Base-by-base conservation (phyloP, 768 basidiomycete species). In the Boletus vermiculosoides region DNA sequence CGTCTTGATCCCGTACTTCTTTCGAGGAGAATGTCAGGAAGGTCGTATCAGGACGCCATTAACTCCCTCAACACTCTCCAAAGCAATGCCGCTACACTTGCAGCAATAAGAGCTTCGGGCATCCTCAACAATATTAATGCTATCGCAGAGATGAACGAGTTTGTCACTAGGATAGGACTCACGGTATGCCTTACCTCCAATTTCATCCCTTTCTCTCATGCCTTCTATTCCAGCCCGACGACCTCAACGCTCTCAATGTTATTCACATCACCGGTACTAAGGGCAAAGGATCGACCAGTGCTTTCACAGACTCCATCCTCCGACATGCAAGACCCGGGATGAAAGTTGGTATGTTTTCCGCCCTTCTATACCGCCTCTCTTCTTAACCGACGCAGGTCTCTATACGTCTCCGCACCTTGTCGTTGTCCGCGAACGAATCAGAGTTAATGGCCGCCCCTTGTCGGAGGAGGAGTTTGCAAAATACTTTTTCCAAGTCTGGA, bases 211-310 rank as follows among this genome's bases (percentile, higher is more conserved):
- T 31, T 50, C 36, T 60, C 51, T 64, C 47, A 60, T 67, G 46
- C 51, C 58, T 41, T 55, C 31, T 16, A 10, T 39, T 42, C 45
- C 64, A 97, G 94, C 82, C 90, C 41, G 78, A 83, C 55, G 87
- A 95, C 60, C 80, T 99, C 42, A 94, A 98, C 69, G 74, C 76
- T 23, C 78, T 99, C 52, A 96, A 98, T 71, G 93, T 96, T 55
- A 83, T 98, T 46, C 96, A 99, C 76, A 86, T 99, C 62, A 95
- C 96, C 10, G 96, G 96, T 4, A 98, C 97, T 5, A 99, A 99
- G 74, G 96, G 96, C 34, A 99, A 99, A 71, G 96, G 96, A 8
- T 98, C 96, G 4, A 94, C 97, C 1, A 92, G 91, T 61, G 96
- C 97, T 9, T 98, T 98, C 66, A 83, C 84, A 5, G 89, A 94